Conservation (phyloP, 495 filamentous ascomycete genomes). For the Cairneyella variabilis region DNA sequence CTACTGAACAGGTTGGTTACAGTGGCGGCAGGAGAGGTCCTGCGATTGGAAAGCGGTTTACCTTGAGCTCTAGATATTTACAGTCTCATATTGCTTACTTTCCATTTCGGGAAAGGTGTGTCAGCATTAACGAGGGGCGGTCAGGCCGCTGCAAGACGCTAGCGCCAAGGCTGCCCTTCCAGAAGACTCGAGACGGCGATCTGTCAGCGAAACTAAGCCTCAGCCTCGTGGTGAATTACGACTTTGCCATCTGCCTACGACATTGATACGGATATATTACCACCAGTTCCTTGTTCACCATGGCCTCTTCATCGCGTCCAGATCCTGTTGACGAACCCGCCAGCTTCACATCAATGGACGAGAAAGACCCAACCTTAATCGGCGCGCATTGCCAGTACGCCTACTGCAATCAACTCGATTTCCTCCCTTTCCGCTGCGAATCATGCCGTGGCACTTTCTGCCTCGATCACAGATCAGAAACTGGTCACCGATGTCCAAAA, state of each 20-base stretch:
- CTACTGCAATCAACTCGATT: constrained; percentile 93
- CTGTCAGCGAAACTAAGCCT: not conserved
- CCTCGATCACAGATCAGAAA: constrained; percentile 90
- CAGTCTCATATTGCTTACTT: not conserved
- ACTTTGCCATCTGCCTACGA: constrained; percentile 11
- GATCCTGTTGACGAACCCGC: constrained; percentile 26
- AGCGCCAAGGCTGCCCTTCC: not conserved
- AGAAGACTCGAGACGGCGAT: constrained; percentile 4
- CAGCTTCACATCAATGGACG: constrained; percentile 43
- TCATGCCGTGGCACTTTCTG: constrained; percentile 84
- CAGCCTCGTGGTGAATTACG: constrained; percentile 8
- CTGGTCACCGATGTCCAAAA: constrained; percentile 72
- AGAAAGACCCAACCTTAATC: constrained; percentile 71
- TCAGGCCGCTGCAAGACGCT: too few species aligned
- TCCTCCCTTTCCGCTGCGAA: constrained; percentile 93
- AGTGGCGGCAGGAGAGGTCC: constrained; percentile 4
- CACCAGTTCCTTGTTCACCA: constrained; percentile 21
- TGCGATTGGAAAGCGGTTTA: not conserved
- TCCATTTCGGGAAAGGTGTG: not conserved
- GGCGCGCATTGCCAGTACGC: constrained; percentile 87
- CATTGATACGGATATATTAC: not conserved
- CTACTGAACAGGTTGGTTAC: constrained; percentile 19
- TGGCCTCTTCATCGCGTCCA: constrained; percentile 37
- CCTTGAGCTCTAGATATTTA: not conserved
- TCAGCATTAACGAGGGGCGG: too few species aligned